phyloP scores from a whole-genome alignment of 2,329 filamentous ascomycete genomes.

The Didymella segeticola region DNA sequence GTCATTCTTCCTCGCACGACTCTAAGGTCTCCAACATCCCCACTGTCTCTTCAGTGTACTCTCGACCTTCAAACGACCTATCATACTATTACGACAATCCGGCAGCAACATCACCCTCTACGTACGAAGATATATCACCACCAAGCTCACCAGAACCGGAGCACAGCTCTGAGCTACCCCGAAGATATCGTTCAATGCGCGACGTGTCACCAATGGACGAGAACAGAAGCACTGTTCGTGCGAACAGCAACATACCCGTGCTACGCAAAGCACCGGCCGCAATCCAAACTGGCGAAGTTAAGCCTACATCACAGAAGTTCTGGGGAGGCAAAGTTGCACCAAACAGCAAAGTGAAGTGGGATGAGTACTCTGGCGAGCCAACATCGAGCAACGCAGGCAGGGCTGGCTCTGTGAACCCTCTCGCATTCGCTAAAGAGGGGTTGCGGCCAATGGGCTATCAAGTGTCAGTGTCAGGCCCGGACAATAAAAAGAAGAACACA shows the following conservation, averaged over 20 bases:
- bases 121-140: conserved; percentile 46
- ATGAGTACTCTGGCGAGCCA: conserved; percentile 71
- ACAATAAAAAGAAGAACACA: conserved; percentile 36
- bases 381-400: conserved; percentile 62
- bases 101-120: conserved; percentile 26
- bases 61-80: conserved; percentile 58
- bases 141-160: conserved; percentile 50
- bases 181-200: conserved; percentile 44
- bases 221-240: conserved; percentile 25
- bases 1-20: conserved; percentile 32
- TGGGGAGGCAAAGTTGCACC: conserved; percentile 47
- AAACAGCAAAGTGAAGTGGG: conserved; percentile 59
- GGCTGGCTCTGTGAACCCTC: conserved; percentile 63
- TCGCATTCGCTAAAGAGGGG: conserved; percentile 40
- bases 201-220: conserved; percentile 52
- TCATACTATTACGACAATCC: conserved; percentile 32
- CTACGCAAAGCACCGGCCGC: conserved; percentile 40
- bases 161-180: conserved; percentile 27
- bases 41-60: conserved; percentile 66
- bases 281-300: conserved; percentile 28
- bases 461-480: conserved; percentile 40
- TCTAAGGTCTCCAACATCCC: conserved; percentile 38
- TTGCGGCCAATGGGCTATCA: conserved; percentile 41
- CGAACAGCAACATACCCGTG: conserved; percentile 43
- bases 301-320: conserved; percentile 38